Evolutionary conservation across 1,284 basidiomycete genomes (phyloP).

Genomic region (Butyriboletus appendiculatus): DNA sequence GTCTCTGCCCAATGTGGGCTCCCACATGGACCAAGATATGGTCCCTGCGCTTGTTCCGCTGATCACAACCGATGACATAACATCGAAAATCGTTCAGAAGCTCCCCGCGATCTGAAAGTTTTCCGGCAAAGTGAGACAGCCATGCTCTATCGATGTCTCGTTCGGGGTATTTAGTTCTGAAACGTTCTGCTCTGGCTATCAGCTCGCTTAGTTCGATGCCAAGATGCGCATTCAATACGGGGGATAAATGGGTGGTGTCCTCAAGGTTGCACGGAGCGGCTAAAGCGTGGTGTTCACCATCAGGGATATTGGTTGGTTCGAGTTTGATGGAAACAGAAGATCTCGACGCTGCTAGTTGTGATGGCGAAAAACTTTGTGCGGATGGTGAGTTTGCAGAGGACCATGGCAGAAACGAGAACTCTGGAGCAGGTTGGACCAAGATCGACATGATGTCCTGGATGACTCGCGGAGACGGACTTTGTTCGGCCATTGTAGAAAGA

Average conservation of each 20-base stretch:
- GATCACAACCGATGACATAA: constrained; percentile 60
- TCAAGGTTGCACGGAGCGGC: constrained; percentile 1
- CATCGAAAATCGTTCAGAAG: constrained; percentile 62
- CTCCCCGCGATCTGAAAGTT: constrained; percentile 56
- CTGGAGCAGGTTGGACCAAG: constrained; percentile 18
- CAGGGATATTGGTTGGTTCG: background rate
- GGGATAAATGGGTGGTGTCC: constrained; percentile 39
- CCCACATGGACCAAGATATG: constrained; percentile 73
- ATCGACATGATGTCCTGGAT: constrained; percentile 38
- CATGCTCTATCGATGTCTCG: constrained; percentile 60
- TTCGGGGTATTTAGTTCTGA: constrained; percentile 50
- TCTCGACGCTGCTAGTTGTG: background rate
- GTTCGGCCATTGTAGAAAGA: constrained; percentile 2
- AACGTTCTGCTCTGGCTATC: constrained; percentile 52
- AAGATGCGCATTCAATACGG: constrained; percentile 56
- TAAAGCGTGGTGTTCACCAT: background rate
- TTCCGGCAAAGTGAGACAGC: constrained; percentile 65
- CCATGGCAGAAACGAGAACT: constrained; percentile 10
- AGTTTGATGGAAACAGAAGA: background rate
- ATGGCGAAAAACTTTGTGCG: constrained; percentile 4
- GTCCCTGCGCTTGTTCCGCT: constrained; percentile 66
- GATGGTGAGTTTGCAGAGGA: constrained; percentile 3
- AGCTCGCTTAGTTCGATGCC: constrained; percentile 57
- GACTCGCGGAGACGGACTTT: constrained; percentile 29
- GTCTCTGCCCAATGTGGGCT: constrained; percentile 65